Base-by-base conservation (phyloP, 192 early-diverging fungal species). In the Linnemannia zychae region DNA sequence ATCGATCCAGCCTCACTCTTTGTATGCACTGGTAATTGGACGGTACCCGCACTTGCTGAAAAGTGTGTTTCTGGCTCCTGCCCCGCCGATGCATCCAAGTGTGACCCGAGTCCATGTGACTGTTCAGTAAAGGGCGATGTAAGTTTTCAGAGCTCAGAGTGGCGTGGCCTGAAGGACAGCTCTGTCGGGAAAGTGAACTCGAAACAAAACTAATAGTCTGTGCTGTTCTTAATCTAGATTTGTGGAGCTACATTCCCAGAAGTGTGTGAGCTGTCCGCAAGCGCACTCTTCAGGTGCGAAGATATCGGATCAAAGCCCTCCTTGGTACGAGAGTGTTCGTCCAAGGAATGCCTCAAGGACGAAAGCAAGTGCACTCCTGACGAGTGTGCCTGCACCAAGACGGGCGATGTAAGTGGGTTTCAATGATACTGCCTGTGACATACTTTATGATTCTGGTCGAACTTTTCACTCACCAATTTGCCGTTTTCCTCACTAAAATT, bases 241-340 rank as follows among this genome's bases (percentile, higher is more conserved):
- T 74, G 52, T 37, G 44, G 72, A 22, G 24, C 52, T 22, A 34
- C 24, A 28, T 74, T 74, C 44, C 38, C 20, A 38, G 17, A 38
- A 4, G 20, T 7, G 31, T 74, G 48, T 7, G 15, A 57, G 16
- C 36, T 74, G 3, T 7, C 4, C 7, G 20, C 50, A 9, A 40
- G 50, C 38, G 38, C 67, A 4, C 34, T 77, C 7, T 70, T 70
- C 66, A 67, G 16, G 46, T 77, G 76, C 49, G 11, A 13, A 5
- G 33, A 20, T n/a, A 57, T 65, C 6, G 73, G 53, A 20, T 22
- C 34, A 7, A 5, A 40, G 36, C 73, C 73, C 7, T 22, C 22
- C 2, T 4, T 44, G 13, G 28, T 28, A 3, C 22, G 18, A 18
- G 57, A 60, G 17, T 74, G 73, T 52, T 63, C 33, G 36, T 65